A percentile compares a stretch with the other conserved stretches of the same genome.
Conservation (phyloP, 495 filamentous ascomycete species). For the Ascobolus immersus region DNA sequence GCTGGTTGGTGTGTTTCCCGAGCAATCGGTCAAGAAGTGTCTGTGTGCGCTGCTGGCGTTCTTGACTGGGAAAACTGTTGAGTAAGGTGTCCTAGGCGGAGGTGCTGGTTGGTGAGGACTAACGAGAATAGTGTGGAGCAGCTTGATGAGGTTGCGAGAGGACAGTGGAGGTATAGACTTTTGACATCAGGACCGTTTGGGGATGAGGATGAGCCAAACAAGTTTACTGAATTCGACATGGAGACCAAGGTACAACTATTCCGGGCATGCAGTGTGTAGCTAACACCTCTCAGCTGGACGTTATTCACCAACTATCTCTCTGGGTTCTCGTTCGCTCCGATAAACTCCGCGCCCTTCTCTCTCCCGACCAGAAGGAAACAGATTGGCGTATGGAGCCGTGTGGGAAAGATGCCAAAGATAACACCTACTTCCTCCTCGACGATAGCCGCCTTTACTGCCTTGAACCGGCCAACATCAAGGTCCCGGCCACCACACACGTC, state of each 20-base stretch:
- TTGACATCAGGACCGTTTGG: conserved; percentile 69
- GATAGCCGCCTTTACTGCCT: conserved; percentile 86
- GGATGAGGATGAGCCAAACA: conserved; percentile 40
- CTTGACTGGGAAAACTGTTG: too few relatives aligned
- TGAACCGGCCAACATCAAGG: conserved; percentile 35
- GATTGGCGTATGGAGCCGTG: conserved; percentile 62
- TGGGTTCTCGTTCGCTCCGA: conserved; percentile 76
- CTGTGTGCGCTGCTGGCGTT: too few relatives aligned
- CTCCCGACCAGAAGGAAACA: background rate
- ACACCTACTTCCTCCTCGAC: conserved; percentile 71
- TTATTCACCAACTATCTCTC: conserved; percentile 71
- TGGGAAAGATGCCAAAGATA: conserved; percentile 65
- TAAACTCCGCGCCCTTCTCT: conserved; percentile 32
- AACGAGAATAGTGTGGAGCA: conserved; percentile 38
- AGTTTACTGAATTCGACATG: conserved; percentile 58
- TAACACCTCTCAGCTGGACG: conserved; percentile 30
- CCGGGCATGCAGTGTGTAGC: background rate
- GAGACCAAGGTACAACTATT: conserved; percentile 37
- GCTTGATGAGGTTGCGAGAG: conserved; percentile 82
- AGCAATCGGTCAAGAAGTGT: too few relatives aligned
- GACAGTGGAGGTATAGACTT: conserved; percentile 68
- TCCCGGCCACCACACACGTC: conserved; percentile 29
- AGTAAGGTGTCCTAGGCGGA: too few relatives aligned
- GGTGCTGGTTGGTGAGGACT: conserved; percentile 2
- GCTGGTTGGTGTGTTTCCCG: too few relatives aligned